Evolutionary conservation across 805 yeast species (phyloP), one percentile per base, ranked within the genome.

Genomic region (Candida ipomoeae): DNA sequence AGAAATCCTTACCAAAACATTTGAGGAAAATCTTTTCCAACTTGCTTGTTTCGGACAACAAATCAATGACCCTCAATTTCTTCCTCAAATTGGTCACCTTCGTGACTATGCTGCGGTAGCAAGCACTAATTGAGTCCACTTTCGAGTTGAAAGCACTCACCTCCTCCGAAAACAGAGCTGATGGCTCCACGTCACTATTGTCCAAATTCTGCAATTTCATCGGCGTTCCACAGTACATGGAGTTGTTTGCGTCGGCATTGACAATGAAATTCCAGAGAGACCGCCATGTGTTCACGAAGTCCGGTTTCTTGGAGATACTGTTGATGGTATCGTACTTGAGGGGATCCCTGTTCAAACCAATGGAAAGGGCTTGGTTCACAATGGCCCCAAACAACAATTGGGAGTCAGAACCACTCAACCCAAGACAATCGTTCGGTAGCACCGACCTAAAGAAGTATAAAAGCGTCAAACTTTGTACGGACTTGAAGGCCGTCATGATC

Each of bases 281-380:
- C 45, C 77, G 58, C 78, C 78, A 73, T 1, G 62, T 59, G 32
- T 57, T 55, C 17, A 62, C 59, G 17, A 67, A 59, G 1, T 56
- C 40, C 20, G 61, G 61, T 14, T 64, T 61, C 31, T 66, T 68
- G 42, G 60, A 56, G 21, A 73, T 68, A 18, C 63, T 49, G 21
- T 62, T 67, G 48, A 67, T 70, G 5, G 68, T 56, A 7, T 50
- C 49, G 49, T 64, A 72, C 37, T 49, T 57, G 13, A 63, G 56
- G 1, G 78, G 77, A 51, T 73, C 77, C 11, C 77, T 57, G 53
- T 73, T 66, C 40, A 72, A 58, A 0, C 78, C 77, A 40, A 71
- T 70, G 3, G 74, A 63, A 40, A 69, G 46, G 0, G 78, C 75
- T 48, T 72, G 77, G 31, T 61, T 64, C 10, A 70, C 60, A 6